Conservation (phyloP, 73 alveolate species). For the Tetrahymena malaccensis region DNA sequence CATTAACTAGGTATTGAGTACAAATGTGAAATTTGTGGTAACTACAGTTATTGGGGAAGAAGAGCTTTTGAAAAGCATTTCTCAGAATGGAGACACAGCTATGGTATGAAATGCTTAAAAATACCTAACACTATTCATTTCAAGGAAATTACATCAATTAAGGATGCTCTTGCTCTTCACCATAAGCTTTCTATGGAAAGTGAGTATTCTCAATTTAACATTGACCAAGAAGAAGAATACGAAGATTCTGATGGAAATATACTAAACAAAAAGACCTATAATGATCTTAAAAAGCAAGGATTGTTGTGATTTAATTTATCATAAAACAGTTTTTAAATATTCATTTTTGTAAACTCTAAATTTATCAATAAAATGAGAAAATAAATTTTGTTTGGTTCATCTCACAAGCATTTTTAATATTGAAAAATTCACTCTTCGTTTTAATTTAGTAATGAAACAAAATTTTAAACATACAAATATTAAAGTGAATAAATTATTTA, state of each 20-base stretch:
- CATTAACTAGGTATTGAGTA: constrained; percentile 97
- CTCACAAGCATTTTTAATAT: too few relatives aligned
- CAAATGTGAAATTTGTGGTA: constrained; percentile 99
- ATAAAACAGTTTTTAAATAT: too few relatives aligned
- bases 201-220: constrained; percentile 88
- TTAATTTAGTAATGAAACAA: too few relatives aligned
- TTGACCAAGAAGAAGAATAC: constrained; percentile 92
- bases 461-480: too few relatives aligned
- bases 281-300: constrained; percentile 17
- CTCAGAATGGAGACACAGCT: constrained; percentile 99
- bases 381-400: too few relatives aligned
- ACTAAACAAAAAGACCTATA: constrained; percentile 56
- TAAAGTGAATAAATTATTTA: too few relatives aligned
- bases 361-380: too few relatives aligned
- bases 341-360: not conserved
- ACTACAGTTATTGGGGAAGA: constrained; percentile 98
- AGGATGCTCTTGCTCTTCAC: constrained; percentile 96
- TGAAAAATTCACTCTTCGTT: too few relatives aligned
- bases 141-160: constrained; percentile 93
- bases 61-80: constrained; percentile 97
- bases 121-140: constrained; percentile 99
- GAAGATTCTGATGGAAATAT: constrained; percentile 94
- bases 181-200: constrained; percentile 90
- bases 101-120: constrained; percentile 98
- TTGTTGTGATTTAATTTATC: not conserved